phyloP scores from a whole-genome alignment of 2,329 filamentous ascomycete genomes.

The Botrytis deweyae region DNA sequence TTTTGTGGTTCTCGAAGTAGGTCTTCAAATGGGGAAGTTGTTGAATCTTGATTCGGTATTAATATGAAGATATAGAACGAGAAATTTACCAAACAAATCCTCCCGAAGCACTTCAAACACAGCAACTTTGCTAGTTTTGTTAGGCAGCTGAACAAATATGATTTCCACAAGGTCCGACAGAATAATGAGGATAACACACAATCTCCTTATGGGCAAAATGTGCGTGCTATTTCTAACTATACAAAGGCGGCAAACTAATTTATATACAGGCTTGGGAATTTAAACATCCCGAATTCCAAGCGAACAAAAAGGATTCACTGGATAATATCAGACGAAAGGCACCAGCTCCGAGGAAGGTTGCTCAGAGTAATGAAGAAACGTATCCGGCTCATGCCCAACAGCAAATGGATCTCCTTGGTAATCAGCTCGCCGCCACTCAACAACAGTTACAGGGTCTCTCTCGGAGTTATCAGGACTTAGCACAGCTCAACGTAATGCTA shows the following conservation, averaged over 20 bases:
- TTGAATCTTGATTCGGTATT: neutral
- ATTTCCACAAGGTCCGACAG: constrained; percentile 96
- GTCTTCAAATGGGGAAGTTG: constrained; percentile 31
- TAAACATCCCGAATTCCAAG: constrained; percentile 93
- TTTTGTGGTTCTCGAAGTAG: constrained; percentile 94
- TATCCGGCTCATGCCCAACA: constrained; percentile 63
- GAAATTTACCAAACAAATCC: constrained; percentile 94
- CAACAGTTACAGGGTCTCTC: constrained; percentile 88
- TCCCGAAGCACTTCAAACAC: constrained; percentile 98
- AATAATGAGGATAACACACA: constrained; percentile 83
- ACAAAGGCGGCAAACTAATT: constrained; percentile 30
- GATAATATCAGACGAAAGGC: constrained; percentile 97
- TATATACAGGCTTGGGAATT: constrained; percentile 81
- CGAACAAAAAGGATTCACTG: constrained; percentile 91
- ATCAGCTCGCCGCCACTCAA: constrained; percentile 84
- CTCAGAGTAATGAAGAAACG: constrained; percentile 60
- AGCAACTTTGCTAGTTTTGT: constrained; percentile 98
- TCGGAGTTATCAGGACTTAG: constrained; percentile 78
- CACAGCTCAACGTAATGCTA: constrained; percentile 60
- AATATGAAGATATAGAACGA: constrained; percentile 66
- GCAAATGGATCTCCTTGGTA: constrained; percentile 85
- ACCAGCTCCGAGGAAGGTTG: constrained; percentile 78
- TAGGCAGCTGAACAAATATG: constrained; percentile 93
- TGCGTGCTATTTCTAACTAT: constrained; percentile 44
- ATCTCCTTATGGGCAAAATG: constrained; percentile 78